A percentile compares a stretch with the other conserved stretches of the same genome.
phyloP scores from a whole-genome alignment of 2,329 filamentous ascomycete species.

The Aspergillus caelatus region DNA sequence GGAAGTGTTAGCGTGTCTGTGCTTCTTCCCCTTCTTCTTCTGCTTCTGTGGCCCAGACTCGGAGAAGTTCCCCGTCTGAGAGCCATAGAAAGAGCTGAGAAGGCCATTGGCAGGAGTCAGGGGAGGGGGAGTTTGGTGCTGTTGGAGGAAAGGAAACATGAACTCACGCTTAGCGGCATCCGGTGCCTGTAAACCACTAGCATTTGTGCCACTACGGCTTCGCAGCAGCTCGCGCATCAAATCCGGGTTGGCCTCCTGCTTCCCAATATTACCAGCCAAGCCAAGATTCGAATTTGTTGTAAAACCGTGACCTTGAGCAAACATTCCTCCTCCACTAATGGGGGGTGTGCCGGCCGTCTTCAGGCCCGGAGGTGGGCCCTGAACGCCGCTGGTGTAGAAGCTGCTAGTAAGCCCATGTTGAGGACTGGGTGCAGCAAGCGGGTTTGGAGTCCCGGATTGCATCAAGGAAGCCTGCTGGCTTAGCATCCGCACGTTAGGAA shows the following conservation, averaged over 20 bases:
- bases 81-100: conserved; percentile 88
- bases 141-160: conserved; percentile 89
- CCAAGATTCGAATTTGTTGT: conserved; percentile 63
- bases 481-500: conserved; percentile 61
- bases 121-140: conserved; percentile 84
- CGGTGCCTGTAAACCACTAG: conserved; percentile 70
- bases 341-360: conserved; percentile 95
- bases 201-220: conserved; percentile 61
- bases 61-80: conserved; percentile 82
- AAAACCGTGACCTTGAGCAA: conserved; percentile 85
- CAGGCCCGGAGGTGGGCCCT: conserved; percentile 89
- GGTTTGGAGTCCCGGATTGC: conserved; percentile 42
- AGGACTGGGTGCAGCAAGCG: conserved; percentile 39
- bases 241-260: conserved; percentile 74
- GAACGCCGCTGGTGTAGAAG: conserved; percentile 82
- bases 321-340: conserved; percentile 77
- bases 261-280: conserved; percentile 63
- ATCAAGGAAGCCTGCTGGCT: conserved; percentile 52
- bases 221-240: conserved; percentile 82
- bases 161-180: conserved; percentile 98
- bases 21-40: conserved; percentile 99
- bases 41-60: conserved; percentile 88
- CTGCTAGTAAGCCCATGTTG: conserved; percentile 58
- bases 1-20: conserved; percentile 99
- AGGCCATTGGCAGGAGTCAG: conserved; percentile 90